A percentile compares a stretch with the other conserved stretches of the same genome.
Evolutionary conservation across 1,284 basidiomycete genomes (phyloP).

Genomic region (Afroboletus lepidellus): DNA sequence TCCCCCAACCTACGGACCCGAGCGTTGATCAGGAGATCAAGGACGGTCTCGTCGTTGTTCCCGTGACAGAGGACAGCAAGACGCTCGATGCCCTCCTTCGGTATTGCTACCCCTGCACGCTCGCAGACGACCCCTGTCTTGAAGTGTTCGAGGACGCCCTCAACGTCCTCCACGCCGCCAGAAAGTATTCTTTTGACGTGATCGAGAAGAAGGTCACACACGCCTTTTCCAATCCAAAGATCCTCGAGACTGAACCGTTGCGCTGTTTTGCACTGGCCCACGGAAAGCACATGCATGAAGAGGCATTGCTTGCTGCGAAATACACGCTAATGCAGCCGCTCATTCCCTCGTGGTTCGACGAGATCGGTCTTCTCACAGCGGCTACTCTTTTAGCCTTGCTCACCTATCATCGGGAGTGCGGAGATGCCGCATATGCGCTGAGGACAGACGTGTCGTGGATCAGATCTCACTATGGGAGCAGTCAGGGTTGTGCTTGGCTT

Average conservation of each 20-base stretch:
- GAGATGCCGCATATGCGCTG: background rate
- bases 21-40: background rate
- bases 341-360: background rate
- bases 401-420: background rate
- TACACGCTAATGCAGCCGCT: too few relatives aligned
- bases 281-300: background rate
- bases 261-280: background rate
- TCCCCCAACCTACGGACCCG: constrained; percentile 36
- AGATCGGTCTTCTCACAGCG: background rate
- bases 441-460: background rate
- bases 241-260: background rate
- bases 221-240: background rate
- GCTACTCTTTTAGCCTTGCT: background rate
- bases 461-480: background rate
- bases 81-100: constrained; percentile 4
- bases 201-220: background rate
- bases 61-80: background rate
- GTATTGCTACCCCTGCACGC: constrained; percentile 16
- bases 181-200: background rate
- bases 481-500: background rate
- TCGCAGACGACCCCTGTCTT: background rate
- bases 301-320: background rate
- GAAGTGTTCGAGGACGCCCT: background rate
- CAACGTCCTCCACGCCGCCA: background rate
- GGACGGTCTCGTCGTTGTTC: constrained; percentile 7